Conservation (phyloP, 2,329 filamentous ascomycete genomes). For the Lachnellula subtilissima region DNA sequence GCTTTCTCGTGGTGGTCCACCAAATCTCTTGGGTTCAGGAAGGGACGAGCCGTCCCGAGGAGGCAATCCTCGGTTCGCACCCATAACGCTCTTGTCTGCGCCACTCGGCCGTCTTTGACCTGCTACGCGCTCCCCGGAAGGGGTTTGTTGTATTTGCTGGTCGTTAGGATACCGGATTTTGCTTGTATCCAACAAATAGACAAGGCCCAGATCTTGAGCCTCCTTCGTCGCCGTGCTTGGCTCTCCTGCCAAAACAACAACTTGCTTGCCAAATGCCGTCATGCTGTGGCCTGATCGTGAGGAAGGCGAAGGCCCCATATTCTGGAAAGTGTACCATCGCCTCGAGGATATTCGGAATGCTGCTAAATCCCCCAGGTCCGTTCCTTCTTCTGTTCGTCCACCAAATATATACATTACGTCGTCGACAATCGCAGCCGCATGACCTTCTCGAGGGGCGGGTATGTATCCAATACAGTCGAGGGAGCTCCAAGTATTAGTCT, state of each 20-base stretch:
- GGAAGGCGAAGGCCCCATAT: constrained; percentile 95
- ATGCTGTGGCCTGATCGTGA: constrained; percentile 94
- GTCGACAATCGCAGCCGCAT: constrained; percentile 87
- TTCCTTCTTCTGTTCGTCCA: constrained; percentile 87
- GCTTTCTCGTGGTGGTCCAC: constrained; percentile 38
- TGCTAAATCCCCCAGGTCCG: constrained; percentile 87
- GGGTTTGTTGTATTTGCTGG: constrained; percentile 34
- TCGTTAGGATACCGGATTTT: constrained; percentile 97
- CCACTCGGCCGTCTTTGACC: constrained; percentile 39
- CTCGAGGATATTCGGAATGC: constrained; percentile 78
- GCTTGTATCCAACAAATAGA: constrained; percentile 87
- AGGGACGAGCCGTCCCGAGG: constrained; percentile 27
- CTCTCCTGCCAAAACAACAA: constrained; percentile 89
- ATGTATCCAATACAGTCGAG: constrained; percentile 98
- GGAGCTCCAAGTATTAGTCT: constrained; percentile 76
- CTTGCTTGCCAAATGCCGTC: constrained; percentile 88
- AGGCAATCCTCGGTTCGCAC: constrained; percentile 22
- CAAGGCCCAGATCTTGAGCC: constrained; percentile 77
- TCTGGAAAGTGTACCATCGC: constrained; percentile 98
- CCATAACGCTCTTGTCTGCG: constrained; percentile 33
- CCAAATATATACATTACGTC: constrained; percentile 99
- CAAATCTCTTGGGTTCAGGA: constrained; percentile 45
- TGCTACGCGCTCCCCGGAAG: constrained; percentile 36
- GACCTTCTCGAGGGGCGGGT: constrained; percentile 85
- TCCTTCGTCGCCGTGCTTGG: constrained; percentile 82